Evolutionary conservation across 306 rosid species (phyloP).

Genomic region (Pueraria montana): DNA sequence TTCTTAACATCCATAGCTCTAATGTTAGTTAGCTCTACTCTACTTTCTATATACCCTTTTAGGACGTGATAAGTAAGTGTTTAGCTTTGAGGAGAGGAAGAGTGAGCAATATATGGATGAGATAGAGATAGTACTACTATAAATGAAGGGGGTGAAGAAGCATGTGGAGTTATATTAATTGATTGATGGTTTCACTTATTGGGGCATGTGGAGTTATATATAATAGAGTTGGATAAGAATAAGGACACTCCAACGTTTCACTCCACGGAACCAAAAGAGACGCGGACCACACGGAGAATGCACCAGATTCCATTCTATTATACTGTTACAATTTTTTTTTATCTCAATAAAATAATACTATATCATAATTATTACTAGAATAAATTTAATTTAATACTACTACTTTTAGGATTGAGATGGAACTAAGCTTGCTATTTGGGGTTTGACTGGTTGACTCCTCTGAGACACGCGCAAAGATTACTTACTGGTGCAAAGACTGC

Average conservation of each 20-base stretch:
- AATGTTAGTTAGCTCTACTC: no score
- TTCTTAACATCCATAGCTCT: conserved; percentile 26
- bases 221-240: conserved; percentile 49
- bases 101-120: no score
- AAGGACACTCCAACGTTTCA: conserved; percentile 26
- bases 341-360: background rate
- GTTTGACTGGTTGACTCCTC: conserved; percentile 56
- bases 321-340: background rate
- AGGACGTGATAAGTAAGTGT: no score
- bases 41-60: no score
- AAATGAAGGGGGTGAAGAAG: conserved; percentile 14
- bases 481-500: conserved; percentile 6
- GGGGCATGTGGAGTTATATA: conserved; percentile 44
- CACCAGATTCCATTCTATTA: no score
- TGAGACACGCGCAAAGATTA: conserved; percentile 22
- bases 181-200: conserved; percentile 41
- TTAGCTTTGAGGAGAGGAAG: background rate
- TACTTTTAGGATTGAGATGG: conserved; percentile 30
- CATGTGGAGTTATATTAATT: no score
- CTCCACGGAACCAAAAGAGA: conserved; percentile 35
- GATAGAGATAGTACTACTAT: no score
- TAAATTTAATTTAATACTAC: background rate
- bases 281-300: conserved; percentile 37
- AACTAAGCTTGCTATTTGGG: conserved; percentile 20
- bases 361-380: background rate